A percentile compares a stretch with the other conserved stretches of the same genome.
These are phyloP conservation scores for peach (Prunus persica) DNA, from an alignment of 306 rosid genomes.

Conservation along the genomic window Prunus_persica_NCBIv2 NC_034011.1:22677501-22678000, in stretches of 20 bases:
- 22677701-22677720: slow-evolving; percentile 6
- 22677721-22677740: neutral
- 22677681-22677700: neutral
- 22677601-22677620: slow-evolving; percentile 36
- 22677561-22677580: slow-evolving; percentile 52
- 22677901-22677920: too few relatives aligned
- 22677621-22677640: slow-evolving; percentile 32
- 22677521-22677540: slow-evolving; percentile 53
- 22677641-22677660: slow-evolving; percentile 23
- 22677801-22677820: neutral
- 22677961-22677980: too few relatives aligned
- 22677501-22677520: slow-evolving; percentile 57
- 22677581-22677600: slow-evolving; percentile 38
- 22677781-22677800: neutral
- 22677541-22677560: slow-evolving; percentile 52
- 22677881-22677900: too few relatives aligned
- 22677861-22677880: too few relatives aligned
- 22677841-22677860: neutral
- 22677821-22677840: neutral
- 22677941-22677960: too few relatives aligned
- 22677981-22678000: too few relatives aligned
- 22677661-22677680: slow-evolving; percentile 16
- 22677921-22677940: too few relatives aligned
- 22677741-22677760: neutral
- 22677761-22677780: neutral